A percentile compares a stretch with the other conserved stretches of the same genome.
Evolutionary conservation across 176 grass and related monocot genomes (phyloP).

Genomic region (maize (Zea mays)): Zm-B73-REFERENCE-NAM-5.0 NC_050097.1:199966001-199966500

Average conservation of each 20-base stretch:
- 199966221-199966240: conserved; percentile 19
- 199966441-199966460: too few relatives aligned
- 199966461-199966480: too few relatives aligned
- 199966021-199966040: conserved; percentile 48
- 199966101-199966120: conserved; percentile 47
- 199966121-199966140: not conserved
- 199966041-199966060: conserved; percentile 31
- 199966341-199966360: not conserved
- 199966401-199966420: too few relatives aligned
- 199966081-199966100: conserved; percentile 37
- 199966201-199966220: not conserved
- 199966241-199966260: conserved; percentile 15
- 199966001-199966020: conserved; percentile 58
- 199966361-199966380: not conserved
- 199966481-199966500: too few relatives aligned
- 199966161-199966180: too few relatives aligned
- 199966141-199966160: not conserved
- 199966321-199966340: not conserved
- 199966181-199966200: too few relatives aligned
- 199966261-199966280: not conserved
- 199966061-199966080: conserved; percentile 30
- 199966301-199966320: too few relatives aligned
- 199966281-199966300: not conserved
- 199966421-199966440: too few relatives aligned
- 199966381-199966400: too few relatives aligned